Evolutionary conservation across 2,329 filamentous ascomycete species (phyloP).

Genomic region (Bipolaris oryzae): DNA sequence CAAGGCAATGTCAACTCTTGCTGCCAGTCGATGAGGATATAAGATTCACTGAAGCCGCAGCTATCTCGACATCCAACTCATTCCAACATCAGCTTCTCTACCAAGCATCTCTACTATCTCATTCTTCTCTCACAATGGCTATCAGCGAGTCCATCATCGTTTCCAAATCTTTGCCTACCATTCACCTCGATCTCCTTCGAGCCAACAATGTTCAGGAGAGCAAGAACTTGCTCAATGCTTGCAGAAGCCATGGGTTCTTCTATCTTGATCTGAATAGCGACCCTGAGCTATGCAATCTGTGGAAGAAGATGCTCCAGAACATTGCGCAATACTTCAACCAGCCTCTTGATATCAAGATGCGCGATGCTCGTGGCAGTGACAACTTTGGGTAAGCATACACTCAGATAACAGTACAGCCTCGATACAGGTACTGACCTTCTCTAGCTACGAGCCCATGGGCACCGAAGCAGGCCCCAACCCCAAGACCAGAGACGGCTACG

Average conservation of each 20-base stretch:
- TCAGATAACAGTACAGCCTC: too few species aligned
- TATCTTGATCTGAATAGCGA: not conserved
- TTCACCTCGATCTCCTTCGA: not conserved
- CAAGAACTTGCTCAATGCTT: not conserved
- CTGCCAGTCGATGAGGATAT: too few species aligned
- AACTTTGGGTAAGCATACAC: constrained; percentile 2
- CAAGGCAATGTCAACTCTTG: too few species aligned
- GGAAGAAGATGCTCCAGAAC: not conserved
- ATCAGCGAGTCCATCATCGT: not conserved
- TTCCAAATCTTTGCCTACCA: not conserved
- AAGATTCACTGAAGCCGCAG: too few species aligned
- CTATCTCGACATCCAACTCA: too few species aligned
- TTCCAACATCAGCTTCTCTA: too few species aligned
- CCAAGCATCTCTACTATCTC: not conserved
- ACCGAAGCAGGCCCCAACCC: not conserved
- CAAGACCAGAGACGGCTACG: constrained; percentile 7
- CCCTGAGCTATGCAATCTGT: not conserved
- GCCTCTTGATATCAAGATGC: constrained; percentile 11
- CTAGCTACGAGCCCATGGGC: constrained; percentile 6
- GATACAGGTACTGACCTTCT: too few species aligned
- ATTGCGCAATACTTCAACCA: constrained; percentile 9
- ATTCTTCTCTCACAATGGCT: not conserved
- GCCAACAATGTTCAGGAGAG: not conserved
- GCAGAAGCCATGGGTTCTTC: not conserved
- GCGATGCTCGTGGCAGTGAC: constrained; percentile 7